Percentiles rank a stretch among this genome's conserved stretches.
Evolutionary conservation across 1,284 basidiomycete genomes (phyloP).

Genomic region (Phylloboletellus chloephorus): DNA sequence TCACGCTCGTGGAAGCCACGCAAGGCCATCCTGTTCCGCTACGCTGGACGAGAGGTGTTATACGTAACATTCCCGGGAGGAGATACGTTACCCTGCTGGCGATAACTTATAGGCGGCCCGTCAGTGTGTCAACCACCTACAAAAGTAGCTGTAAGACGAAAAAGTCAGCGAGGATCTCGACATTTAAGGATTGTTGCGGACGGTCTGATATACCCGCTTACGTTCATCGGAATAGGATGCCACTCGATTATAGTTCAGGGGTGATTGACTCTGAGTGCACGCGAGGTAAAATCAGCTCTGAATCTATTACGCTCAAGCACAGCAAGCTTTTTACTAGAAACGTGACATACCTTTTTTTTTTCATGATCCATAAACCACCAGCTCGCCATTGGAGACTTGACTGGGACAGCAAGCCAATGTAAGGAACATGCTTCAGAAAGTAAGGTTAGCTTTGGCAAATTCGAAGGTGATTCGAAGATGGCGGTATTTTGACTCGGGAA

Average conservation of each 20-base stretch:
- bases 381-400: neutral
- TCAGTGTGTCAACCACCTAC: neutral
- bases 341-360: constrained; percentile 1
- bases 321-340: neutral
- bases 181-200: no score
- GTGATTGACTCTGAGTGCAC: constrained; percentile 2
- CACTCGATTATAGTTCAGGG: constrained; percentile 13
- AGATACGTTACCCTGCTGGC: constrained; percentile 5
- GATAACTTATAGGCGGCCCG: neutral
- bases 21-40: constrained; percentile 18
- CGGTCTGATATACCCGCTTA: constrained; percentile 1
- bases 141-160: neutral
- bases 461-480: no score
- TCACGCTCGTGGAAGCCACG: constrained; percentile 20
- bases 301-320: neutral
- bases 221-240: neutral
- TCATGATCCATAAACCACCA: neutral
- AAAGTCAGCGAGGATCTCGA: neutral
- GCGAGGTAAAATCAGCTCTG: neutral
- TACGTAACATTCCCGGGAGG: neutral
- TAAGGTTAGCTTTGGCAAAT: no score
- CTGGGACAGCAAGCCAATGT: neutral
- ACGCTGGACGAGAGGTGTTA: constrained; percentile 1
- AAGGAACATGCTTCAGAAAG: no score
- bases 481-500: no score